Evolutionary conservation across 169 alveolate genomes (phyloP).

Genomic region (Eimeria acervulina): DNA sequence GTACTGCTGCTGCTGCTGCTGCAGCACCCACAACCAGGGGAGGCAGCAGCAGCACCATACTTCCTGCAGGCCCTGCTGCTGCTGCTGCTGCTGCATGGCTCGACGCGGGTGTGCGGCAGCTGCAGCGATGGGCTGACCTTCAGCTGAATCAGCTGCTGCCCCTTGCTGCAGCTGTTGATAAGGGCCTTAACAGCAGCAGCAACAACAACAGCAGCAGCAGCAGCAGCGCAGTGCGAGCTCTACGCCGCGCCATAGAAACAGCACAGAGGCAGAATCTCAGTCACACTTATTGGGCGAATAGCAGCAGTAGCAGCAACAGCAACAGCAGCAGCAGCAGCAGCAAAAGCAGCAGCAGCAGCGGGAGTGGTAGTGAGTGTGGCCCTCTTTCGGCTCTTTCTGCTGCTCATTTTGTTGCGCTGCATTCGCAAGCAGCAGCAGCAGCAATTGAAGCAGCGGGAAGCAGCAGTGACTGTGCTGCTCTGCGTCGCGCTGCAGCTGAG

Average conservation of each 20-base stretch:
- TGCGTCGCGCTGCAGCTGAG: conserved; percentile 33
- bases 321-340: conserved; percentile 6
- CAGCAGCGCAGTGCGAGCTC: background rate
- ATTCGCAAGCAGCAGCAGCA: conserved; percentile 59
- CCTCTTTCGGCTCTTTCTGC: conserved; percentile 27
- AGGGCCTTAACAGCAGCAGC: conserved; percentile 14
- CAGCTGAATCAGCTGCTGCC: conserved; percentile 43
- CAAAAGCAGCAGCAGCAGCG: background rate
- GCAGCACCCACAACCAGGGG: background rate
- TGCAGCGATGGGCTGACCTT: background rate
- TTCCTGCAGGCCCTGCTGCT: background rate
- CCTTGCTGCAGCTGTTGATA: conserved; percentile 54
- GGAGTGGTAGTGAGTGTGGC: background rate
- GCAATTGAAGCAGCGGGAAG: background rate
- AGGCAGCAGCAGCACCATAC: background rate
- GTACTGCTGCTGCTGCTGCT: background rate
- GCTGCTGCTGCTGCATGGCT: conserved; percentile 63
- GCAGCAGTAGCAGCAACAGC: conserved; percentile 32
- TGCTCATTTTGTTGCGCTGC: conserved; percentile 33
- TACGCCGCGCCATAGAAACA: conserved; percentile 51
- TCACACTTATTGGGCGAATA: background rate
- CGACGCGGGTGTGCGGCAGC: conserved; percentile 41
- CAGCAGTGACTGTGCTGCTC: background rate
- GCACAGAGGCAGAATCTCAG: background rate
- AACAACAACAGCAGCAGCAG: conserved; percentile 62